Conservation (phyloP, 2,329 filamentous ascomycete species). For the Amylocarpus encephaloides region DNA sequence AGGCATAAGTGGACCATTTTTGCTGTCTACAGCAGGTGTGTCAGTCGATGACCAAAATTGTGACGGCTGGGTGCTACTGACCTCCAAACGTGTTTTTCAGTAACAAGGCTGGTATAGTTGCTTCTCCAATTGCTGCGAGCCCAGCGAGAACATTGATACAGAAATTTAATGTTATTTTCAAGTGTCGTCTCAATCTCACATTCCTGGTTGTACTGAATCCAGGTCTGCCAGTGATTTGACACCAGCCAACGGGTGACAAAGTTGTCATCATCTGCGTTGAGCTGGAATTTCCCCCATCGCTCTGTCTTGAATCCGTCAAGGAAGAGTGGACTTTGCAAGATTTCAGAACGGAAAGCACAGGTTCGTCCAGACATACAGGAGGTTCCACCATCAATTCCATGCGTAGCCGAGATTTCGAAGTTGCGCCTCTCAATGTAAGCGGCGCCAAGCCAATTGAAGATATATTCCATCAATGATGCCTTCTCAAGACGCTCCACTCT, state of each 20-base stretch:
- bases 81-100: constrained; percentile 79
- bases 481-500: constrained; percentile 62
- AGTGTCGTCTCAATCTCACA: constrained; percentile 90
- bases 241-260: constrained; percentile 97
- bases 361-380: constrained; percentile 94
- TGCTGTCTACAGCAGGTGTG: constrained; percentile 57
- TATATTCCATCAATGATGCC: constrained; percentile 51
- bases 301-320: constrained; percentile 86
- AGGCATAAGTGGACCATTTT: constrained; percentile 87
- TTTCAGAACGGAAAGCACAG: constrained; percentile 83
- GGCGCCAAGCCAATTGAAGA: constrained; percentile 86
- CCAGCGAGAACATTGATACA: constrained; percentile 92
- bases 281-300: constrained; percentile 78
- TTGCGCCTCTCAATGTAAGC: constrained; percentile 91
- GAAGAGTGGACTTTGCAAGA: constrained; percentile 79
- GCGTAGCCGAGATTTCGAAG: constrained; percentile 94
- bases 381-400: constrained; percentile 90
- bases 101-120: constrained; percentile 84
- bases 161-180: constrained; percentile 80
- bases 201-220: constrained; percentile 87
- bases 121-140: constrained; percentile 96
- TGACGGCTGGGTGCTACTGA: constrained; percentile 45
- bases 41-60: constrained; percentile 9
- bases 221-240: constrained; percentile 85
- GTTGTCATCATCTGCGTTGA: constrained; percentile 97